Base-by-base conservation (phyloP, 1,284 basidiomycete genomes). In the Mycena citricolor region DNA sequence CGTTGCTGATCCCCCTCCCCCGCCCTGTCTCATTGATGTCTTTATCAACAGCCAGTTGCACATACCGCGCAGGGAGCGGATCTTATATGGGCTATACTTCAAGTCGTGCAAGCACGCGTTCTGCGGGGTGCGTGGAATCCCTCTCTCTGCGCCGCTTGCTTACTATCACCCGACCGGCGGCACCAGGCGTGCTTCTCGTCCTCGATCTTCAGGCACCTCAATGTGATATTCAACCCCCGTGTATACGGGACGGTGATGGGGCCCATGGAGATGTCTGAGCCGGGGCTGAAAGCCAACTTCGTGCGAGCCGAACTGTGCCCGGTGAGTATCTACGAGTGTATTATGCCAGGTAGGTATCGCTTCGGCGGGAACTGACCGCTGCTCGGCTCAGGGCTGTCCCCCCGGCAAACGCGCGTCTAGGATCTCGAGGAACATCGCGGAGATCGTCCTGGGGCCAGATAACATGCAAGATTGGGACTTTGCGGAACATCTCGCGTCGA, bases 391-490 rank as follows among this genome's bases (percentile, higher is more conserved):
- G n/a, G n/a, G n/a, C n/a, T n/a, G n/a, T n/a, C n/a, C n/a, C n/a
- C n/a, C n/a, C 17, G 19, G n/a, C 8, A 54, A 51, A 41, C 48
- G 28, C 53, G 54, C 17, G 51, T 45, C 24, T 41, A 43, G 7
- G 53, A 53, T 24, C 48, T 49, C 5, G 54, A 49, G 5, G 51
- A 49, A 17, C 8, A 42, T 4, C 32, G 46, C 1, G 31, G 47
- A 11, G 51, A 53, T 55, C 25, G 47, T 53, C 7, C 44, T 55
- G n/a, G 54, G 54, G 12, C 48, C 47, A 11, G 14, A 36, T 14
- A 53, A 55, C 12, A 53, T 53, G 46, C 39, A 53, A 25, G 54
- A 48, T 34, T 55, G 54, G 54, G 43, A 46, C 23, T 46, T 53
- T 36, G 42, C 44, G 2, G 44, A 51, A 4, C 53, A 41, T 23